A percentile compares a stretch with the other conserved stretches of the same genome.
These are phyloP conservation scores for Alternaria brassicae DNA, from an alignment of 2,329 filamentous ascomycete genomes.

Conservation along the genomic window DNA sequence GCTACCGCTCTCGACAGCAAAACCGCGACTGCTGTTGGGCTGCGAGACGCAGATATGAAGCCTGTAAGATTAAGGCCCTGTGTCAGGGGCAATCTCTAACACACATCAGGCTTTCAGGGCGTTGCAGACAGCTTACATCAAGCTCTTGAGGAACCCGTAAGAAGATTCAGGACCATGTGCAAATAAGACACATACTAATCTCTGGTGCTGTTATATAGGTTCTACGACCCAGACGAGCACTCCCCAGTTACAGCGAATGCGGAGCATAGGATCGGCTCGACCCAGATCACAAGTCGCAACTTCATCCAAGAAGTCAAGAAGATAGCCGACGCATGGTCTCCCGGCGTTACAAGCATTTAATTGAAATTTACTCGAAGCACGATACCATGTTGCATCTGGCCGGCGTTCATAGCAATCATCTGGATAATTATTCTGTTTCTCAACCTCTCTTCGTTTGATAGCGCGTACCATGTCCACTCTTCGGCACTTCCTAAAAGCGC, in stretches of 20 bases:
- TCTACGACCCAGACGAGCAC: constrained; percentile 89
- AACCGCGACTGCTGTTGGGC: constrained; percentile 63
- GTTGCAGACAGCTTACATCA: constrained; percentile 90
- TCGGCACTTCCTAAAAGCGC: constrained; percentile 20
- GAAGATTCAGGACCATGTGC: background rate
- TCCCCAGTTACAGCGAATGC: constrained; percentile 63
- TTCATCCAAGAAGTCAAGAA: constrained; percentile 84
- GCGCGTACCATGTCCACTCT: background rate
- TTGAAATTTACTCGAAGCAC: constrained; percentile 5
- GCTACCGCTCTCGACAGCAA: constrained; percentile 46
- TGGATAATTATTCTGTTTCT: background rate
- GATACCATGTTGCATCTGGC: constrained; percentile 36
- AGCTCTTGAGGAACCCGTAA: constrained; percentile 78
- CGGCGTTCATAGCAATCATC: constrained; percentile 28
- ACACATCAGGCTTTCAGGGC: constrained; percentile 76
- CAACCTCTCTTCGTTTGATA: background rate
- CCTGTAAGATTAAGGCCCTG: constrained; percentile 61
- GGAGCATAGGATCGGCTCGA: constrained; percentile 54
- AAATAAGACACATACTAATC: background rate
- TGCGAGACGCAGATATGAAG: constrained; percentile 87
- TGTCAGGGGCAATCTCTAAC: constrained; percentile 8
- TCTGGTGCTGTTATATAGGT: constrained; percentile 79
- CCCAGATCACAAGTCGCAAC: constrained; percentile 79
- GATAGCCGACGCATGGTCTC: constrained; percentile 85
- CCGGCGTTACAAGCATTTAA: constrained; percentile 70